phyloP scores from a whole-genome alignment of 441 rosid species.

The Erysimum cheiri region DNA sequence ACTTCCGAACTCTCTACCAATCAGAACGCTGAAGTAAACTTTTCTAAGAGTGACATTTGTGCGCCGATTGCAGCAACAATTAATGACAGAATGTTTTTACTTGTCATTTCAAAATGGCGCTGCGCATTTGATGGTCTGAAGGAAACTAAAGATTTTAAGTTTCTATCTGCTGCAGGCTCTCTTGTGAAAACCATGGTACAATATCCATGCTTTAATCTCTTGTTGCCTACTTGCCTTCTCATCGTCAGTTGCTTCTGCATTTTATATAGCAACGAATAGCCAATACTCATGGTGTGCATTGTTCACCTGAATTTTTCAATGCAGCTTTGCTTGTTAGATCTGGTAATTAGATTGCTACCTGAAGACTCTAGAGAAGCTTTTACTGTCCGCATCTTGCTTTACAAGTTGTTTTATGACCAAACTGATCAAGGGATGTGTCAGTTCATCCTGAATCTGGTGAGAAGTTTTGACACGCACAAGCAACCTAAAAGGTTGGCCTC shows the following conservation, averaged over 20 bases:
- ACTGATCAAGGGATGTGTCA: constrained; percentile 97
- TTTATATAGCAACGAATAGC: constrained; percentile 2
- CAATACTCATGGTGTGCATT: constrained; percentile 21
- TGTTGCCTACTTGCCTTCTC: constrained; percentile 15
- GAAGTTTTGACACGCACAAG: constrained; percentile 78
- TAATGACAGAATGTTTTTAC: constrained; percentile 88
- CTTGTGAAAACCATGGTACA: constrained; percentile 87
- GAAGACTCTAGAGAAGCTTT: constrained; percentile 89
- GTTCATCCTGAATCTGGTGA: constrained; percentile 83
- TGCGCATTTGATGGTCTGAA: constrained; percentile 84
- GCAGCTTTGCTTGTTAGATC: constrained; percentile 82
- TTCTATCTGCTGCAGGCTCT: constrained; percentile 83
- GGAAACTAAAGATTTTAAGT: constrained; percentile 83
- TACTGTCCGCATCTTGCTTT: constrained; percentile 91
- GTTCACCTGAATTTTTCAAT: constrained; percentile 23
- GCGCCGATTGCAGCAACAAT: constrained; percentile 95
- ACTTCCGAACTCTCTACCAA: constrained; percentile 45
- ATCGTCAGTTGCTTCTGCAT: neutral
- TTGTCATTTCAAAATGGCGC: constrained; percentile 90
- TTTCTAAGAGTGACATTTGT: constrained; percentile 78
- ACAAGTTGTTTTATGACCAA: constrained; percentile 96
- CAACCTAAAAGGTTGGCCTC: constrained; percentile 82
- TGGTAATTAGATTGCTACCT: constrained; percentile 75
- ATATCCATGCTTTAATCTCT: constrained; percentile 26
- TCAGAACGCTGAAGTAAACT: constrained; percentile 52